phyloP scores from a whole-genome alignment of 768 basidiomycete species.

The Suillus luteus region DNA sequence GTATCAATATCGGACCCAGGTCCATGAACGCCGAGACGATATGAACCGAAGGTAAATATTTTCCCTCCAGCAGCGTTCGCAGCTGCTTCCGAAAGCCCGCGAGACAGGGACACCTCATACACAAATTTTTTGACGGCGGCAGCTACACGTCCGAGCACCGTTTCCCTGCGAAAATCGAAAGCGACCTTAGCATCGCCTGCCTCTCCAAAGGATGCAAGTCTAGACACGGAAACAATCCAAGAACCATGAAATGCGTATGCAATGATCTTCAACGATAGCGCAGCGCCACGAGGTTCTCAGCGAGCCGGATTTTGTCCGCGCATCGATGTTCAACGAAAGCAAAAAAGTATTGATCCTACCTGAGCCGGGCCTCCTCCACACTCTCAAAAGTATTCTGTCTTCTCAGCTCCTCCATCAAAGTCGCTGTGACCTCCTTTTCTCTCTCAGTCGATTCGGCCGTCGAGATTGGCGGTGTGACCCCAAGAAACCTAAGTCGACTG shows the following conservation, averaged over 20 bases:
- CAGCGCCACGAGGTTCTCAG: neutral
- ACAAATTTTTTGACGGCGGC: constrained; percentile 94
- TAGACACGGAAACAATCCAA: neutral
- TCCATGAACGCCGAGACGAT: constrained; percentile 95
- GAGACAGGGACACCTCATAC: constrained; percentile 70
- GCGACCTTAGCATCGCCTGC: constrained; percentile 23
- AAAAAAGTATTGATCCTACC: constrained; percentile 51
- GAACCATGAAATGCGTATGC: constrained; percentile 1
- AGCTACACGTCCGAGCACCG: constrained; percentile 87
- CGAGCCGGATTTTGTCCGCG: constrained; percentile 2
- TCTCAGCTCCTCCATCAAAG: constrained; percentile 89
- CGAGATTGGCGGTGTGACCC: constrained; percentile 87
- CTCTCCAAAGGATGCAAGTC: constrained; percentile 9
- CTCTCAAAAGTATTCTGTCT: constrained; percentile 87
- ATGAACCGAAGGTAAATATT: constrained; percentile 99
- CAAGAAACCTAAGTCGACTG: constrained; percentile 56
- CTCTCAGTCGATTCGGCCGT: constrained; percentile 69
- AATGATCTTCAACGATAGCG: constrained; percentile 5
- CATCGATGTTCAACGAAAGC: constrained; percentile 1
- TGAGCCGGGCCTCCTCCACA: constrained; percentile 82
- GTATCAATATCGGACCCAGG: constrained; percentile 98
- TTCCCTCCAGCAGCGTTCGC: constrained; percentile 93
- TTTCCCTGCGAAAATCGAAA: constrained; percentile 62
- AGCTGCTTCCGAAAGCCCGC: constrained; percentile 84
- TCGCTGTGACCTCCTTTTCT: constrained; percentile 80